phyloP scores from a whole-genome alignment of 2,329 filamentous ascomycete species.

The Colletotrichum kahawae region DNA sequence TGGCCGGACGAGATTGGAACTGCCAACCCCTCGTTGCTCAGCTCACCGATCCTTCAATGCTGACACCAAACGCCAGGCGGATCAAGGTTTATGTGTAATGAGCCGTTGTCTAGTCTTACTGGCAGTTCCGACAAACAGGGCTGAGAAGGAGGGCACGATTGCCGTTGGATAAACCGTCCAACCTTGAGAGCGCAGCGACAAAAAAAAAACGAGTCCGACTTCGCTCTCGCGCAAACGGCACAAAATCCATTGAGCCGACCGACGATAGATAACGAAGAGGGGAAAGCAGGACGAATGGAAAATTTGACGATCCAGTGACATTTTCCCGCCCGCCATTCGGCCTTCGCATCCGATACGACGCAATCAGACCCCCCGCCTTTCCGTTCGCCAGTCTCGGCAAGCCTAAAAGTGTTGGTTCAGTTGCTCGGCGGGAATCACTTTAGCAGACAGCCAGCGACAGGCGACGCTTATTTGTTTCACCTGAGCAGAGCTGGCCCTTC shows the following conservation, averaged over 20 bases:
- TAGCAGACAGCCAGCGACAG: background rate
- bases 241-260: background rate
- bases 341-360: background rate
- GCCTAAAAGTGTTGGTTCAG: background rate
- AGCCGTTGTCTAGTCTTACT: background rate
- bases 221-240: slow-evolving; percentile 1
- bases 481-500: background rate
- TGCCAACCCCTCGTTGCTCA: background rate
- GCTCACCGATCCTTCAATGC: background rate
- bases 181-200: background rate
- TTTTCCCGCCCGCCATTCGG: background rate
- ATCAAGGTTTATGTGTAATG: background rate
- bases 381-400: slow-evolving; percentile 11
- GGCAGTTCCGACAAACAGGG: background rate
- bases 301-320: background rate
- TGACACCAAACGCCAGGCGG: background rate
- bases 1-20: background rate
- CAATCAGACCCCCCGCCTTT: background rate
- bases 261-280: background rate
- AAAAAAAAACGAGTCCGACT: background rate
- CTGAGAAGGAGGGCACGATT: background rate
- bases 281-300: background rate
- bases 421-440: background rate
- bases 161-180: background rate
- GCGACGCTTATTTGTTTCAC: slow-evolving; percentile 12